Evolutionary conservation across 768 basidiomycete species (phyloP).

Genomic region (Macrolepiota dolichaula): DNA sequence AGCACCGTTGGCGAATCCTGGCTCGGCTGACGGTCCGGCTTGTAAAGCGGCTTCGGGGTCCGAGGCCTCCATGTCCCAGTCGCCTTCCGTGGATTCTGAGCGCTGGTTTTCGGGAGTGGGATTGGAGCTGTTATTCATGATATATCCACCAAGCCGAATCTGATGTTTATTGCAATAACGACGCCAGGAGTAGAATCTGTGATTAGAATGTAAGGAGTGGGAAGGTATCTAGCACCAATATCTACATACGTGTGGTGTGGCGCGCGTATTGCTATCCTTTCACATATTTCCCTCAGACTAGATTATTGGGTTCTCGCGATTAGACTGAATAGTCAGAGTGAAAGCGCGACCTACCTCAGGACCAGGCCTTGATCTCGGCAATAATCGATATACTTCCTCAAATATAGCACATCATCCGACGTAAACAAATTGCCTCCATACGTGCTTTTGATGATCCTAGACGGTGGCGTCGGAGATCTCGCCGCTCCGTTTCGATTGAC

Average conservation of each 20-base stretch:
- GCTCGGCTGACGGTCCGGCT: constrained; percentile 35
- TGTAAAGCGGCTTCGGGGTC: constrained; percentile 17
- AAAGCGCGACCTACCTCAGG: constrained; percentile 48
- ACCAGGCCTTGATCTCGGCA: constrained; percentile 86
- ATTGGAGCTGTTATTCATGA: constrained; percentile 55
- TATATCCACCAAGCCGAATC: constrained; percentile 82
- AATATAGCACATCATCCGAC: constrained; percentile 75
- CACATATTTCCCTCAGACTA: constrained; percentile 81
- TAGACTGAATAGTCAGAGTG: neutral
- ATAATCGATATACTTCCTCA: constrained; percentile 88
- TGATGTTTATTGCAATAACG: constrained; percentile 92
- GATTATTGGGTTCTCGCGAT: neutral
- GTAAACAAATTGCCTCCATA: constrained; percentile 90
- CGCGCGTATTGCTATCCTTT: constrained; percentile 83
- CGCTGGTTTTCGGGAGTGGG: constrained; percentile 20
- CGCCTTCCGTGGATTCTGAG: constrained; percentile 39
- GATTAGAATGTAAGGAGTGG: neutral
- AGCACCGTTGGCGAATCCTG: constrained; percentile 37
- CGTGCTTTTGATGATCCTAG: constrained; percentile 81
- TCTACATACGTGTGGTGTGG: constrained; percentile 80
- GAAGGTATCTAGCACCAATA: neutral
- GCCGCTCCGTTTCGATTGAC: constrained; percentile 65
- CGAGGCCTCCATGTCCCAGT: constrained; percentile 34
- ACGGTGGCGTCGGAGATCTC: constrained; percentile 81
- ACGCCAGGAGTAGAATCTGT: constrained; percentile 86